Evolutionary conservation across 2,329 filamentous ascomycete species (phyloP), one percentile per base, ranked within the genome.

Genomic region (Phialemonium atrogriseum): DNA sequence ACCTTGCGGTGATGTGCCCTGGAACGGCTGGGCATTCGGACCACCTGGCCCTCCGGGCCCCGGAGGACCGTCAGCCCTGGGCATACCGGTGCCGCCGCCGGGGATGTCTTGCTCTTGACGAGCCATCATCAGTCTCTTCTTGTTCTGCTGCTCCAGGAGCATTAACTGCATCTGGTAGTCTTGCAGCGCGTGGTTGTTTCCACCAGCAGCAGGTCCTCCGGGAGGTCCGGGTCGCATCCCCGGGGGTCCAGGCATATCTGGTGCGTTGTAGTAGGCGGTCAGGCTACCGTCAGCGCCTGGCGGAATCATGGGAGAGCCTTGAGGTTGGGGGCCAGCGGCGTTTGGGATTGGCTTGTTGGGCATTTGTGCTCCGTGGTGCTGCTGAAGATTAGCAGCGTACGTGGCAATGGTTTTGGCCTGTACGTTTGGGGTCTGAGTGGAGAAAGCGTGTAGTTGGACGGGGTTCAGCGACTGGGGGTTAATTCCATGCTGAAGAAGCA

Each of bases 151-250:
- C 58, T 89, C 84, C 11, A 89, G 69, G 30, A 88, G 60, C 84
- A 88, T 89, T 51, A 89, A 61, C 54, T 89, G 84, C 83, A 88
- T 88, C 61, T 89, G 84, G 48, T 89, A 89, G 54, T 91, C 84
- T 56, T 88, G 83, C 27, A 89, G 66, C 14, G 84, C 84, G 53
- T 88, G 83, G 52, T 86, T 89, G 56, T 80, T 82, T 30, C 64
- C 69, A 45, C 59, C 68, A 39, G 58, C 66, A 11, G 58, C 59
- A 42, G 67, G 66, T 20, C 56, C 58, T 35, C 57, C 64, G 23
- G 60, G 66, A 17, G 66, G 61, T 24, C 60, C 68, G 20, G 60
- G 57, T 34, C 80, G 70, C 63, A 85, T 80, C 33, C 62, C 70
- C 25, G 59, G 66, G 15, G 70, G 67, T 28, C 61, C 66, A 20